phyloP scores from a whole-genome alignment of 352 stramenopile genomes.

The Aphanomyces euteiches region DNA sequence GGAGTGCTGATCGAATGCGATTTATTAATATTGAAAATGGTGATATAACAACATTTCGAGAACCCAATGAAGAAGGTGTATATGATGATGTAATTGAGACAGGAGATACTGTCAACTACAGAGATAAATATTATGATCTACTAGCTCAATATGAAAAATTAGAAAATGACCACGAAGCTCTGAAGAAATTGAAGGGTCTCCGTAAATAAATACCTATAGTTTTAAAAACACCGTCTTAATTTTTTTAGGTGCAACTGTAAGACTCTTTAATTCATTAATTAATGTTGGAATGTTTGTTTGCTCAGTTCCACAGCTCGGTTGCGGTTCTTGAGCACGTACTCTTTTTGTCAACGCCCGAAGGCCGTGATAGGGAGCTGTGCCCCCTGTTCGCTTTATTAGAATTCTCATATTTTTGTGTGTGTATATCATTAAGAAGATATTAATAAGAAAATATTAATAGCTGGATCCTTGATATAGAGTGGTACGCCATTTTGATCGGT shows the following conservation, averaged over 20 bases:
- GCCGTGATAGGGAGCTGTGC: no score
- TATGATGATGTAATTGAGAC: constrained; percentile 19
- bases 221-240: constrained; percentile 20
- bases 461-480: constrained; percentile 9
- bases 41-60: constrained; percentile 8
- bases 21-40: constrained; percentile 19
- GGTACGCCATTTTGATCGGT: constrained; percentile 14
- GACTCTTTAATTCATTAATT: constrained; percentile 16
- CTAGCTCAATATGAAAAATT: constrained; percentile 19
- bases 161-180: constrained; percentile 7
- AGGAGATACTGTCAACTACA: constrained; percentile 16
- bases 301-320: no score
- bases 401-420: constrained; percentile 10
- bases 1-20: constrained; percentile 12
- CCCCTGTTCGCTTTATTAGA: background rate
- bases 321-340: no score
- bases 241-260: constrained; percentile 11
- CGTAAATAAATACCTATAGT: constrained; percentile 11
- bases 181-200: background rate
- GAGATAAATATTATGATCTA: constrained; percentile 12
- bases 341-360: no score
- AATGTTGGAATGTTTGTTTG: constrained; percentile 7
- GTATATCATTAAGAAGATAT: constrained; percentile 21
- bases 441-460: constrained; percentile 18
- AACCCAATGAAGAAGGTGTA: constrained; percentile 10